These are phyloP conservation scores for Solanum peruvianum DNA, from an alignment of 257 asterid species.

Conservation along the genomic window DNA sequence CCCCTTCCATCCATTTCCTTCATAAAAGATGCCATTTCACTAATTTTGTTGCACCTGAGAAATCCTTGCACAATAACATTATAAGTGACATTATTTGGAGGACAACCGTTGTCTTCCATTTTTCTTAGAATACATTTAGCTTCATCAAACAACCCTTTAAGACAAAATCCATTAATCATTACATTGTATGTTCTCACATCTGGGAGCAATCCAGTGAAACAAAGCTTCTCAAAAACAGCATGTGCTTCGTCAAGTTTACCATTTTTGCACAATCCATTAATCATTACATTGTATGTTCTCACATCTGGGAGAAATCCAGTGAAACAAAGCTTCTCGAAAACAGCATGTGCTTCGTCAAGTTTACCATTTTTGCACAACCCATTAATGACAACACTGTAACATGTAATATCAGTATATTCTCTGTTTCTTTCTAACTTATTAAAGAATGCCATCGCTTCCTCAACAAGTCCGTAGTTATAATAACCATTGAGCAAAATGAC, in stretches of 20 bases:
- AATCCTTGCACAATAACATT: neutral
- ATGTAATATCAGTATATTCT: neutral
- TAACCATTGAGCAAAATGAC: neutral
- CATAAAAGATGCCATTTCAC: neutral
- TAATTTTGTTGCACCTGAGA: neutral
- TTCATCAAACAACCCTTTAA: neutral
- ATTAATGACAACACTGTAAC: neutral
- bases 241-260: neutral
- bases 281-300: neutral
- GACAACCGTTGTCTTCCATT: neutral
- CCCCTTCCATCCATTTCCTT: conserved; percentile 4
- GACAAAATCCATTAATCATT: neutral
- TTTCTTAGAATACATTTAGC: neutral
- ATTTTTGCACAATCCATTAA: neutral
- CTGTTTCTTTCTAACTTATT: neutral
- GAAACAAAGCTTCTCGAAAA: neutral
- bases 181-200: neutral
- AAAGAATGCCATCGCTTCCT: neutral
- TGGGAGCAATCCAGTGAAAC: neutral
- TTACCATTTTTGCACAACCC: neutral
- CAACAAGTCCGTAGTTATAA: neutral
- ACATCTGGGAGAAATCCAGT: neutral
- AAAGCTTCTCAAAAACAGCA: neutral
- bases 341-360: neutral
- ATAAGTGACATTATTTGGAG: neutral